Conservation (phyloP, 2,329 filamentous ascomycete species). For the Fusarium denticulatum region DNA sequence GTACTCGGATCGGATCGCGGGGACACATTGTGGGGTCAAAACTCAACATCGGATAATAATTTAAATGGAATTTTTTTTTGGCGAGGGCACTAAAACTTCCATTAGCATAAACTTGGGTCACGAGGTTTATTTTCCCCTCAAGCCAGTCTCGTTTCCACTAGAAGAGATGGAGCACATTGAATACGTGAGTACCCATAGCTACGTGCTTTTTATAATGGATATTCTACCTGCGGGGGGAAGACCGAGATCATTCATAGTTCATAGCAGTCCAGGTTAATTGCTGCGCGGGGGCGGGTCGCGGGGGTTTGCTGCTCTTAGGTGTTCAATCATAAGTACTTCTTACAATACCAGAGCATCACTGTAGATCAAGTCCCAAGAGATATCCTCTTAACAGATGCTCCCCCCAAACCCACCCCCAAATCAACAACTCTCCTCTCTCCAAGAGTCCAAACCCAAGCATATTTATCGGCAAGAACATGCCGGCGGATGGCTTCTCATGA, state of each 20-base stretch:
- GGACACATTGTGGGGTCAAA: constrained; percentile 19
- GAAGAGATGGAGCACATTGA: background rate
- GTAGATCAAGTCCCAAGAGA: background rate
- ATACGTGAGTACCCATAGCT: background rate
- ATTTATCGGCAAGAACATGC: constrained; percentile 22
- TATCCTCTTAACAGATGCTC: background rate
- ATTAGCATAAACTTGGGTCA: background rate
- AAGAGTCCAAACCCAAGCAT: constrained; percentile 7
- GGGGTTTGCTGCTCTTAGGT: constrained; percentile 7
- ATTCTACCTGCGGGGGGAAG: constrained; percentile 3
- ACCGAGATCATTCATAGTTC: background rate
- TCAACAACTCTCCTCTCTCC: constrained; percentile 12
- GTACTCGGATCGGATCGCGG: constrained; percentile 18
- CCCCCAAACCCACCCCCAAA: constrained; percentile 35
- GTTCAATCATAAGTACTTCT: background rate
- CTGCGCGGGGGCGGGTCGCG: constrained; percentile 27
- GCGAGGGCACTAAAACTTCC: background rate
- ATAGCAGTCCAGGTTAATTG: background rate
- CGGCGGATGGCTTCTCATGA: constrained; percentile 30
- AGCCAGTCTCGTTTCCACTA: background rate
- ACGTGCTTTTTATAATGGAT: background rate
- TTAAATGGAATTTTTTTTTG: background rate
- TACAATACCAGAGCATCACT: background rate
- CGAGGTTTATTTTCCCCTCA: background rate
- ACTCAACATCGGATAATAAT: background rate